Base-by-base conservation (phyloP, 345 rosid genomes). In the Eucalyptus sideroxylon region DNA sequence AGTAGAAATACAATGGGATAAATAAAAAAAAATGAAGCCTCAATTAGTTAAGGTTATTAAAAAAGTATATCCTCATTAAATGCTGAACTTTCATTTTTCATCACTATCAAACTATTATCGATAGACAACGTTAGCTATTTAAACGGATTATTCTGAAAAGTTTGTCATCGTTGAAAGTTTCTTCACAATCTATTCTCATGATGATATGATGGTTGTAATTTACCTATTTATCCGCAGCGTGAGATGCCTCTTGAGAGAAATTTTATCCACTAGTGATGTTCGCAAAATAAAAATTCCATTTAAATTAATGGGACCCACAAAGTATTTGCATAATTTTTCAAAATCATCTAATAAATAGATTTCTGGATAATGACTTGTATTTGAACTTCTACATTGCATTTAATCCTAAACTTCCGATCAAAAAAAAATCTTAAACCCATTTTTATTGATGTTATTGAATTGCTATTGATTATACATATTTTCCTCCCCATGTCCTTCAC, bases 211-310 rank as follows among this genome's bases (percentile, higher is more conserved):
- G 69, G 31, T 26, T 51, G 23, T 17, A 17, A 3, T 51, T 51
- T 51, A 51, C 55, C 55, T 23, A 23, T 0, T 4, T 9, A 24
- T 0, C 30, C 3, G 0, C 30, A 0, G 6, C 6, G 1, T 9
- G 30, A 56, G 27, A 24, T 56, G 0, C 6, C 62, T 56, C 30
- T 24, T 0, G 12, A 56, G 30, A 56, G 30, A 56, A 56, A 24
- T 0, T 56, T 56, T 56, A 24, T 2, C 30, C 30, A 23, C 62
- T 0, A 24, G 0, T 24, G 30, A 56, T 56, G 62, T 56, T 56
- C 2, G 0, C 62, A 56, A 24, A 24, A 56, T 24, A 56, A 56
- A 56, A 56, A 56, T 56, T 56, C 62, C 30, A 56, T 24, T 56
- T 24, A 56, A 56, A 56, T 56, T 1, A 24, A 2, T 56, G 14